Evolutionary conservation across 192 early-diverging fungal genomes (phyloP).

Genomic region (Backusella tarrabulga): DNA sequence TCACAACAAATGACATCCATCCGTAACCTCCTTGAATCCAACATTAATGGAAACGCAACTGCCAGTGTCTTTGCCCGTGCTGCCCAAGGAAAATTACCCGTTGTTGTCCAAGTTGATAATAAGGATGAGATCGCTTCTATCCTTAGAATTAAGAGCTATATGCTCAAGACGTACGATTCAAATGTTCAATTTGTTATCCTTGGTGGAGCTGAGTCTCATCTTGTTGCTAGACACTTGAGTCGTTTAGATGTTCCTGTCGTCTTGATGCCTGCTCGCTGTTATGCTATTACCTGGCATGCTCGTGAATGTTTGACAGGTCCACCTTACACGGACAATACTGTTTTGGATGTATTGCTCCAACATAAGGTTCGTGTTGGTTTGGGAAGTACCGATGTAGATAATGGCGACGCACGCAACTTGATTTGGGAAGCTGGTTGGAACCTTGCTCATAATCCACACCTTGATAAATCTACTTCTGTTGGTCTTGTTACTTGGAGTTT

Average conservation of each 20-base stretch:
- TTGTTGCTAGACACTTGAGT: conserved; percentile 59
- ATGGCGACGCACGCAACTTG: conserved; percentile 59
- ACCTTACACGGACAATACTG: conserved; percentile 47
- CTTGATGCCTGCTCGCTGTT: conserved; percentile 62
- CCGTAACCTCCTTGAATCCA: conserved; percentile 37
- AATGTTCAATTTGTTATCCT: conserved; percentile 52
- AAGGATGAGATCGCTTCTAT: conserved; percentile 66
- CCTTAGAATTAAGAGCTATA: conserved; percentile 52
- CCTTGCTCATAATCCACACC: conserved; percentile 31
- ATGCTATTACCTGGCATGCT: conserved; percentile 56
- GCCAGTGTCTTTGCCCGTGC: conserved; percentile 42
- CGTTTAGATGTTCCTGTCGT: conserved; percentile 59
- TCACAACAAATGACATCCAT: conserved; percentile 54
- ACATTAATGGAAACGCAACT: conserved; percentile 18
- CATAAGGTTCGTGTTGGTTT: conserved; percentile 61
- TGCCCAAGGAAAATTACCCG: conserved; percentile 47
- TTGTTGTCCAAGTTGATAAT: conserved; percentile 48
- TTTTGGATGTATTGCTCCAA: conserved; percentile 48
- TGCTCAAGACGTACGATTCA: conserved; percentile 12
- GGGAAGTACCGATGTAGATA: conserved; percentile 47
- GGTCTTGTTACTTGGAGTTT: conserved; percentile 76
- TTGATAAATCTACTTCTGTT: conserved; percentile 59
- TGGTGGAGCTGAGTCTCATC: conserved; percentile 66
- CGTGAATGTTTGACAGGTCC: conserved; percentile 59
- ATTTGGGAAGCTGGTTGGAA: conserved; percentile 74